These are phyloP conservation scores for Diaporthe citrichinensis DNA, from an alignment of 2,329 filamentous ascomycete species.

Conservation along the genomic window DNA sequence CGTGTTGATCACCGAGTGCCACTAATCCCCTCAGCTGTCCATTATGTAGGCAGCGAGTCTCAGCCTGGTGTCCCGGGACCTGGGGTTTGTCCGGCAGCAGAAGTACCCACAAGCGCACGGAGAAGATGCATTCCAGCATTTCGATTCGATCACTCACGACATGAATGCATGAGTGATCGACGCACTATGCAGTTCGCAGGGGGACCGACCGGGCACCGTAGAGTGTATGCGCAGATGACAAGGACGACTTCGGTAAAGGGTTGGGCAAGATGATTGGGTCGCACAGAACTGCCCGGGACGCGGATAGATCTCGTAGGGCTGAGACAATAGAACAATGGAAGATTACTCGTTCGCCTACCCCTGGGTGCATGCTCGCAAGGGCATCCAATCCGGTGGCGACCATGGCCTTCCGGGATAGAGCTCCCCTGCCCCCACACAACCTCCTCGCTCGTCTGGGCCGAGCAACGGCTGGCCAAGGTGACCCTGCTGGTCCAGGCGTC, in stretches of 20 bases:
- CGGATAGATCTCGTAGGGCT: constrained; percentile 35
- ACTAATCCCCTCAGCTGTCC: constrained; percentile 7
- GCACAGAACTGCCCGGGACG: background rate
- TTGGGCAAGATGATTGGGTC: constrained; percentile 5
- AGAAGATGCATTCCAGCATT: background rate
- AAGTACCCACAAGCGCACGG: background rate
- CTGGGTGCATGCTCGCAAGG: constrained; percentile 1
- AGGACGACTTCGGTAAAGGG: background rate
- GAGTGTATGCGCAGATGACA: constrained; percentile 16
- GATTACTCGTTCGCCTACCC: constrained; percentile 10
- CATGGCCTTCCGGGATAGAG: background rate
- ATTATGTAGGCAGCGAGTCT: constrained; percentile 27
- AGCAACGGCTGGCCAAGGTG: background rate
- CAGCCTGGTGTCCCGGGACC: background rate
- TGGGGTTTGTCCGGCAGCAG: background rate
- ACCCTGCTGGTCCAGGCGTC: background rate
- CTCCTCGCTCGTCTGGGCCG: background rate
- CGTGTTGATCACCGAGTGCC: background rate
- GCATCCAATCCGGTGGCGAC: constrained; percentile 11
- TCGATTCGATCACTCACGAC: background rate
- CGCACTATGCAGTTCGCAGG: constrained; percentile 6
- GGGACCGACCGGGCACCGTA: background rate
- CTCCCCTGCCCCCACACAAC: background rate
- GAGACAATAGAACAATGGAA: constrained; percentile 13
- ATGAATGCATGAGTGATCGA: background rate